These are phyloP conservation scores for Geranomyces michiganensis DNA, from an alignment of 192 early-diverging fungal genomes.

Conservation along the genomic window DNA sequence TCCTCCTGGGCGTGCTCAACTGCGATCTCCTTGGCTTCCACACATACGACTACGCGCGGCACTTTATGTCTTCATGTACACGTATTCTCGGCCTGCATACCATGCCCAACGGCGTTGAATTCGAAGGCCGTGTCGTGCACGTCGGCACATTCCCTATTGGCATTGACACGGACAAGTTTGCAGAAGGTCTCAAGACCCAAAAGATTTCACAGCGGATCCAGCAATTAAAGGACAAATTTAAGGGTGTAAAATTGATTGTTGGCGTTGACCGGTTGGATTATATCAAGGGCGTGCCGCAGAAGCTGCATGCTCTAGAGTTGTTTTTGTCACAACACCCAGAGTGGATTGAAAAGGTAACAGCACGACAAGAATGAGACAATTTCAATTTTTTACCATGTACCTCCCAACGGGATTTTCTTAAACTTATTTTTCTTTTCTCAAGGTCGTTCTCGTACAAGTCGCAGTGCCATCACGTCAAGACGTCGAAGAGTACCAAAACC, in stretches of 20 bases:
- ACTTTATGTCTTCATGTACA: constrained; percentile 96
- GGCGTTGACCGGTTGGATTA: constrained; percentile 99
- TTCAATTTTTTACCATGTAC: not conserved
- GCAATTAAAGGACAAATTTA: constrained; percentile 80
- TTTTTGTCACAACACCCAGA: constrained; percentile 88
- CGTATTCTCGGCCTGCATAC: constrained; percentile 92
- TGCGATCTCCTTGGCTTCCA: constrained; percentile 98
- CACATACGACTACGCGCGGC: constrained; percentile 98
- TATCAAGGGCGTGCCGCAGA: constrained; percentile 99
- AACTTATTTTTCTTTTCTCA: too few relatives aligned
- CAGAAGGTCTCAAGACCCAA: constrained; percentile 75
- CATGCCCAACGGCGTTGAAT: constrained; percentile 92
- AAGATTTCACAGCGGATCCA: constrained; percentile 76
- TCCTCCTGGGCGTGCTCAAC: constrained; percentile 88
- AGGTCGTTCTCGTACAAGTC: constrained; percentile 87
- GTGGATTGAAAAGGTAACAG: constrained; percentile 80
- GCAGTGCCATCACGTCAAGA: constrained; percentile 98
- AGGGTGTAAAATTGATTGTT: constrained; percentile 86
- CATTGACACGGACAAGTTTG: constrained; percentile 94
- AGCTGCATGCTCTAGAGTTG: constrained; percentile 93
- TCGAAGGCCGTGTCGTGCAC: constrained; percentile 88
- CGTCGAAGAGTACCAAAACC: constrained; percentile 97
- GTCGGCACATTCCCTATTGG: constrained; percentile 99
- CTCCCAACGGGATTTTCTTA: too few relatives aligned
- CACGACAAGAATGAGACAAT: not conserved